phyloP scores from a whole-genome alignment of 1,284 basidiomycete species.

The Tremellales sp. region DNA sequence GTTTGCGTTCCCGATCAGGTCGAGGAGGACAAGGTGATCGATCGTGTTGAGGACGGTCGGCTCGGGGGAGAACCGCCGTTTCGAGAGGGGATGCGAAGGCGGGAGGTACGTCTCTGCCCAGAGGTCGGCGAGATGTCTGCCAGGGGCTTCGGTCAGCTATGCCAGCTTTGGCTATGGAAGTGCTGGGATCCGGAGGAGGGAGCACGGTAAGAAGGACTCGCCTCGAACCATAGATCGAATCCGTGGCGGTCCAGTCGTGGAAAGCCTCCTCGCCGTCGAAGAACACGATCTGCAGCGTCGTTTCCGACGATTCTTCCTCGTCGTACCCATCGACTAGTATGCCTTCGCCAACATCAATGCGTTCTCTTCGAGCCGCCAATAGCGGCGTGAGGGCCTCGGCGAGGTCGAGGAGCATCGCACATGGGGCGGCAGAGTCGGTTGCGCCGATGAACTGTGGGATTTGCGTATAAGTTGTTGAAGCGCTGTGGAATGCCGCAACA shows the following conservation, averaged over 20 bases:
- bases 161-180: not conserved
- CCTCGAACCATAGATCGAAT: constrained; percentile 93
- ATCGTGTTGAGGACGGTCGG: constrained; percentile 68
- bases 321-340: constrained; percentile 49
- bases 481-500: constrained; percentile 3
- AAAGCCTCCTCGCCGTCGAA: constrained; percentile 99
- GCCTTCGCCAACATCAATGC: constrained; percentile 52
- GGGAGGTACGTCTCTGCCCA: constrained; percentile 70
- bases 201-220: constrained; percentile 41
- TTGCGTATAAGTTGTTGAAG: not conserved
- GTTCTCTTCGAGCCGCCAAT: constrained; percentile 60
- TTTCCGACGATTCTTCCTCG: constrained; percentile 71
- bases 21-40: constrained; percentile 84
- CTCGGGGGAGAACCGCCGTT: constrained; percentile 59
- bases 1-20: constrained; percentile 71
- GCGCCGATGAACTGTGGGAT: constrained; percentile 84
- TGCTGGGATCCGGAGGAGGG: not conserved
- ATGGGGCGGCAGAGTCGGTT: constrained; percentile 94
- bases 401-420: constrained; percentile 86
- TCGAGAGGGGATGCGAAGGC: constrained; percentile 52
- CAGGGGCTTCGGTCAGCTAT: too few relatives aligned
- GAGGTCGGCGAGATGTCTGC: constrained; percentile 75
- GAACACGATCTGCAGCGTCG: constrained; percentile 90
- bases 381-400: constrained; percentile 74
- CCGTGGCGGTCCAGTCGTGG: constrained; percentile 77